Percentiles rank a stretch among this genome's conserved stretches.
Evolutionary conservation across 2,329 filamentous ascomycete species (phyloP).

Genomic region (Dactylellina cionopaga): DNA sequence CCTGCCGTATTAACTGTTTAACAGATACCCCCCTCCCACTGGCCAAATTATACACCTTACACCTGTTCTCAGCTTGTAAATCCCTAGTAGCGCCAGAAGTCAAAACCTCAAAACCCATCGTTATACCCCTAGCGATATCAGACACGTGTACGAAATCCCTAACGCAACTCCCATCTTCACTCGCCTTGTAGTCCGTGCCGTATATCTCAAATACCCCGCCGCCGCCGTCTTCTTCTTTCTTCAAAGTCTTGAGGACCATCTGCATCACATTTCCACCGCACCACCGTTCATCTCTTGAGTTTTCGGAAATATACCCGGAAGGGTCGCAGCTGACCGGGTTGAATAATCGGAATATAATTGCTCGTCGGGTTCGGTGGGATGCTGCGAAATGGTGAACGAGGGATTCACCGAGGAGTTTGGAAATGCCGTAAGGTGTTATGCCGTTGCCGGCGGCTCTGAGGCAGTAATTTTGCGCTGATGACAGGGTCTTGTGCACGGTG

Average conservation of each 20-base stretch:
- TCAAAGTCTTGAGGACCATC: slow-evolving; percentile 70
- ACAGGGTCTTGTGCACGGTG: neutral
- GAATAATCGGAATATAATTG: slow-evolving; percentile 73
- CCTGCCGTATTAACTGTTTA: slow-evolving; percentile 62
- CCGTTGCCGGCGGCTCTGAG: slow-evolving; percentile 58
- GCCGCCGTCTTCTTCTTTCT: too few species aligned
- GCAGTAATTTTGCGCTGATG: neutral
- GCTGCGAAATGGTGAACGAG: slow-evolving; percentile 71
- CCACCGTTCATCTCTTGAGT: slow-evolving; percentile 66
- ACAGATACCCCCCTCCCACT: slow-evolving; percentile 64
- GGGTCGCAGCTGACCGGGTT: slow-evolving; percentile 74
- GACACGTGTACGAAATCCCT: slow-evolving; percentile 75
- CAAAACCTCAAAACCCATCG: slow-evolving; percentile 66
- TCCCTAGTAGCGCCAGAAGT: neutral
- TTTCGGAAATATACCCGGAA: slow-evolving; percentile 72
- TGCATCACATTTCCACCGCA: slow-evolving; percentile 72
- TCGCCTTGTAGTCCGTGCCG: slow-evolving; percentile 71
- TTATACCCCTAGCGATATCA: slow-evolving; percentile 72
- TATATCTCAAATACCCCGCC: slow-evolving; percentile 65
- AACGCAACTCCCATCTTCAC: slow-evolving; percentile 71
- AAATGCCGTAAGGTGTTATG: slow-evolving; percentile 72
- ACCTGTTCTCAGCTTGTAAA: slow-evolving; percentile 51
- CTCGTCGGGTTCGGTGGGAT: slow-evolving; percentile 72
- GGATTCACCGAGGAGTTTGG: slow-evolving; percentile 74
- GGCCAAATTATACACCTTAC: slow-evolving; percentile 64